phyloP scores from a whole-genome alignment of 257 asterid genomes.

The Agastache rugosa region DNA sequence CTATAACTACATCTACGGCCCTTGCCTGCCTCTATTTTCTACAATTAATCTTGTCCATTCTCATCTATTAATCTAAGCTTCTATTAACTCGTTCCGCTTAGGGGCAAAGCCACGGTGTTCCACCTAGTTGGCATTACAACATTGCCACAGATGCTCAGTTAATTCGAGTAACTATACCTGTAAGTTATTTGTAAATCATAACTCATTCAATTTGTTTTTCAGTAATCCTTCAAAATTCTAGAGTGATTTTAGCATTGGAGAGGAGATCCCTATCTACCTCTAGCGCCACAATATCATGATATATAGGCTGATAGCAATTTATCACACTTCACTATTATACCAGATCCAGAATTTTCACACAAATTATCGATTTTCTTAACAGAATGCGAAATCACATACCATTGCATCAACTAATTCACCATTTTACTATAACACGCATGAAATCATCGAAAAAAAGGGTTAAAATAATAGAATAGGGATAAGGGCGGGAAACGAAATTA shows the following conservation, averaged over 20 bases:
- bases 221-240: not conserved
- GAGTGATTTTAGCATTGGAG: not conserved
- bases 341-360: not conserved
- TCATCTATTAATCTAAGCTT: too few relatives aligned
- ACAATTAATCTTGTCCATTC: too few relatives aligned
- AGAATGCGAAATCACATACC: not conserved
- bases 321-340: not conserved
- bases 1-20: not conserved
- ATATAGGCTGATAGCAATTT: not conserved
- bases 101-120: not conserved
- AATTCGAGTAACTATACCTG: not conserved
- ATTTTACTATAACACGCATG: constrained; percentile 3
- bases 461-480: not conserved
- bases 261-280: not conserved
- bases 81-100: too few relatives aligned
- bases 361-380: not conserved
- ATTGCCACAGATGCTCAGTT: not conserved
- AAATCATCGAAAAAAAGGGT: not conserved
- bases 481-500: not conserved
- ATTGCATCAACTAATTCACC: not conserved
- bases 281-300: not conserved
- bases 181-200: not conserved
- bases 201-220: not conserved
- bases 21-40: too few relatives aligned
- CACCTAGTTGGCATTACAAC: not conserved